Base-by-base conservation (phyloP, 352 stramenopile species). In the Phytophthora foliorum region DNA sequence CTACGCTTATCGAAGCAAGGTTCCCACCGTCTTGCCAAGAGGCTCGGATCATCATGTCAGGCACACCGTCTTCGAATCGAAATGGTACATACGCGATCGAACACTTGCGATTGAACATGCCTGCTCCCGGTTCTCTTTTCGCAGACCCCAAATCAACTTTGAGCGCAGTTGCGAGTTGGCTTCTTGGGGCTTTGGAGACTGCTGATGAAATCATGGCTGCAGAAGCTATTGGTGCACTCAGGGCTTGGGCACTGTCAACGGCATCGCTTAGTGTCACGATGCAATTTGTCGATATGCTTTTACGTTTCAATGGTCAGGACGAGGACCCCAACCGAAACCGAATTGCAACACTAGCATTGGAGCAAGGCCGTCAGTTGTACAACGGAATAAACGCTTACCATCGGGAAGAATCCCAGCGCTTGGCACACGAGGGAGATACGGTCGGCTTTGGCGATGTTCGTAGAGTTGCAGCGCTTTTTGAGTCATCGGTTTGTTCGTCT, bases 401-500 rank as follows among this genome's bases (percentile, higher is more conserved):
- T 59, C 22, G 58, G 2, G 83, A 92, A 48, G 76, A 89, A 58
- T 67, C 46, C 6, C 69, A 78, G 8, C 70, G 77, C 21, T 31
- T 75, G 17, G 31, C 69, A 19, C 74, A 77, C 29, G 66, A 77
- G 34, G 63, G 74, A 29, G 75, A 77, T 4, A 89, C 81, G 36
- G 78, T 83, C 21, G 79, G 69, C 13, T 77, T 64, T 44, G 82
- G 70, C 19, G 87, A 96, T 31, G 87, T 88, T 46, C 72, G 85
- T 4, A 91, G 87, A 56, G 78, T 94, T 42, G 76, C 77, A 19
- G 89, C 83, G 9, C 39, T 92, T n/a, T 97, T 97, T 58, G 89
- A 97, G 44, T 72, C 84, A 6, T 90, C 89, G 0, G 71, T 89
- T 4, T 94, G 89, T 45, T 97, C 89, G 1, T 69, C 72, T n/a